Evolutionary conservation across 2,329 filamentous ascomycete species (phyloP).

Genomic region (Nectriaceae sp.): DNA sequence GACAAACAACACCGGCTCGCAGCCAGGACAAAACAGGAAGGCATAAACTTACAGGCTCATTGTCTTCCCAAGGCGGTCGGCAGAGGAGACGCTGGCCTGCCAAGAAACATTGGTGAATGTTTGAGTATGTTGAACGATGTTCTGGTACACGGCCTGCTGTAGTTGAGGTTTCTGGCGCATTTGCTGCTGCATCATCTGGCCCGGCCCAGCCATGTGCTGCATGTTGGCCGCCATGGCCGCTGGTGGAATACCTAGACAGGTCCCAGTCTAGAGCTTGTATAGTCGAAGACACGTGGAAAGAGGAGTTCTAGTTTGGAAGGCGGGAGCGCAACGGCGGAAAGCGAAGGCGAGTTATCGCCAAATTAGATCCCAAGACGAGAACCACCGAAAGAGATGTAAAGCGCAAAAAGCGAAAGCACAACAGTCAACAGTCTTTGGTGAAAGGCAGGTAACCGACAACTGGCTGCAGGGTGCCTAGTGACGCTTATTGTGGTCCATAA

Average conservation of each 20-base stretch:
- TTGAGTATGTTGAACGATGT: constrained; percentile 37
- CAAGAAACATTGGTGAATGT: constrained; percentile 37
- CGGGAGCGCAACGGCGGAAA: constrained; percentile 3
- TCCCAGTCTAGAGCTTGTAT: constrained; percentile 17
- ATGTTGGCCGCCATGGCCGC: constrained; percentile 64
- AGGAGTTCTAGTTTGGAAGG: constrained; percentile 1
- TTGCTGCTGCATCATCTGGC: constrained; percentile 48
- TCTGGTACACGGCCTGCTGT: constrained; percentile 43
- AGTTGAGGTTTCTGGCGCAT: constrained; percentile 37
- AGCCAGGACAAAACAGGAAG: not conserved
- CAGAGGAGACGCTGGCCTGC: constrained; percentile 40
- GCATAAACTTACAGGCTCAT: constrained; percentile 43
- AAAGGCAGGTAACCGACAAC: constrained; percentile 22
- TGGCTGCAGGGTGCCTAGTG: constrained; percentile 34
- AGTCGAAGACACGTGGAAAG: constrained; percentile 5
- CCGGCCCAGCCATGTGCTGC: constrained; percentile 55
- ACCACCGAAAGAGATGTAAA: not conserved
- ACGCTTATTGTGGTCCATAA: constrained; percentile 34
- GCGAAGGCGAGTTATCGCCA: not conserved
- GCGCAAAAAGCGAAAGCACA: not conserved
- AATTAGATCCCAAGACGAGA: no score
- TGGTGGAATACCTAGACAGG: constrained; percentile 17
- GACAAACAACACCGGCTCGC: not conserved
- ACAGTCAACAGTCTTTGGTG: not conserved
- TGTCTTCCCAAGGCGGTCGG: constrained; percentile 45